phyloP scores from a whole-genome alignment of 257 asterid species.

The Nicotiana undulata region DNA sequence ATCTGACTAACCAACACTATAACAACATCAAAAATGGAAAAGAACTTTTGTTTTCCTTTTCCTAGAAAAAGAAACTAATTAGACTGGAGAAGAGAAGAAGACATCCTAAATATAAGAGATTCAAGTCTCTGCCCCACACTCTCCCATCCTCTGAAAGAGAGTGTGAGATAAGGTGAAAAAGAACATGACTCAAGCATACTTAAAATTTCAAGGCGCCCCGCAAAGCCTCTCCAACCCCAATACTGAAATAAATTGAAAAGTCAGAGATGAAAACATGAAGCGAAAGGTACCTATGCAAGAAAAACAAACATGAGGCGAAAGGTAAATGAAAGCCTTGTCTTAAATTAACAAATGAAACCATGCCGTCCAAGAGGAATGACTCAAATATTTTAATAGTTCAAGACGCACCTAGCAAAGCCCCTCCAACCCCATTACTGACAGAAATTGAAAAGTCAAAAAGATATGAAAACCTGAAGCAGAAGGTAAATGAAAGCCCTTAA shows the following conservation, averaged over 20 bases:
- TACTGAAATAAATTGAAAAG: no score
- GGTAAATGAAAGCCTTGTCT: no score
- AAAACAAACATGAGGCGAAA: no score
- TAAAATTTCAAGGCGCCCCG: background rate
- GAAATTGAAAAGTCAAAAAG: no score
- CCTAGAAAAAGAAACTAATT: background rate
- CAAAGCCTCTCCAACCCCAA: background rate
- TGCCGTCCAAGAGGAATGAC: no score
- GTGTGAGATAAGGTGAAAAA: background rate
- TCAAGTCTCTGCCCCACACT: background rate
- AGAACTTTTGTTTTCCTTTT: background rate
- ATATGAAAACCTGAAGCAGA: no score
- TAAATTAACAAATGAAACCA: background rate
- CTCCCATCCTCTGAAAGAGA: background rate
- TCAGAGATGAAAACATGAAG: no score
- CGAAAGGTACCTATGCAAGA: no score
- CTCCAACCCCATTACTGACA: no score
- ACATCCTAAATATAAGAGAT: background rate
- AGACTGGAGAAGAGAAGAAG: background rate
- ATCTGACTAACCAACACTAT: conserved; percentile 3
- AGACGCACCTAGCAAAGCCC: no score
- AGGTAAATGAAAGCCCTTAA: no score
- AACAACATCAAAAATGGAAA: background rate
- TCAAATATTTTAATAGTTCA: no score
- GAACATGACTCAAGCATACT: background rate